A percentile compares a stretch with the other conserved stretches of the same genome.
Conservation (phyloP, 305 asterid species). For the Rubia peregrina region DNA sequence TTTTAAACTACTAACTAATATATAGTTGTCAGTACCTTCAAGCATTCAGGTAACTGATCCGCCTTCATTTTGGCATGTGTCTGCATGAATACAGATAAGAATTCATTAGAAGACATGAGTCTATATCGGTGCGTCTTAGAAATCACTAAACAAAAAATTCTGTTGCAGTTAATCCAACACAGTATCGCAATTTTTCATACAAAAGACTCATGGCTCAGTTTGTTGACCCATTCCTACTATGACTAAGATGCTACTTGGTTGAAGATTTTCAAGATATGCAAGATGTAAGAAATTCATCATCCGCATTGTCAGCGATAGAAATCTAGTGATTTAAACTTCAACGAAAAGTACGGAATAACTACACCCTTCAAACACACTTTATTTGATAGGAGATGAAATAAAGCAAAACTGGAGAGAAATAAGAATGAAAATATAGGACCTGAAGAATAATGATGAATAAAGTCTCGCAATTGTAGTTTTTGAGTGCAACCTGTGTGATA, state of each 20-base stretch:
- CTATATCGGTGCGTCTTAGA: conserved; percentile 1
- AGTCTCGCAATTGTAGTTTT: not conserved
- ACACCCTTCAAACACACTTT: not conserved
- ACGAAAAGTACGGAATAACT: not conserved
- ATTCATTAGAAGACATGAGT: conserved; percentile 12
- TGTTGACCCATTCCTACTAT: not conserved
- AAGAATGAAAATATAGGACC: not conserved
- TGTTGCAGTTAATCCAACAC: not conserved
- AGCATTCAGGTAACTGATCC: conserved; percentile 65
- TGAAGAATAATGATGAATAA: not conserved
- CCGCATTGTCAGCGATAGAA: not conserved
- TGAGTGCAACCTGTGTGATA: conserved; percentile 40
- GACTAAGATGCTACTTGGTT: not conserved
- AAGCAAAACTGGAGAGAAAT: not conserved
- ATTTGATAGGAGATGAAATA: not conserved
- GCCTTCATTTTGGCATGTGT: conserved; percentile 55
- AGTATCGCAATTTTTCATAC: not conserved
- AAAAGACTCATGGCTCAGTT: not conserved
- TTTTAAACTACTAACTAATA: not conserved
- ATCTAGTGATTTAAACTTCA: not conserved
- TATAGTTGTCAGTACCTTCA: conserved; percentile 46
- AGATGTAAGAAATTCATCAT: not conserved
- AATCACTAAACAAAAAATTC: conserved; percentile 16
- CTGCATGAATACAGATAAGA: conserved; percentile 33
- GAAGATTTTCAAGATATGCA: not conserved